Evolutionary conservation across 2,329 filamentous ascomycete species (phyloP), one percentile per base, ranked within the genome.

Genomic region (Colletotrichum higginsianum): DNA sequence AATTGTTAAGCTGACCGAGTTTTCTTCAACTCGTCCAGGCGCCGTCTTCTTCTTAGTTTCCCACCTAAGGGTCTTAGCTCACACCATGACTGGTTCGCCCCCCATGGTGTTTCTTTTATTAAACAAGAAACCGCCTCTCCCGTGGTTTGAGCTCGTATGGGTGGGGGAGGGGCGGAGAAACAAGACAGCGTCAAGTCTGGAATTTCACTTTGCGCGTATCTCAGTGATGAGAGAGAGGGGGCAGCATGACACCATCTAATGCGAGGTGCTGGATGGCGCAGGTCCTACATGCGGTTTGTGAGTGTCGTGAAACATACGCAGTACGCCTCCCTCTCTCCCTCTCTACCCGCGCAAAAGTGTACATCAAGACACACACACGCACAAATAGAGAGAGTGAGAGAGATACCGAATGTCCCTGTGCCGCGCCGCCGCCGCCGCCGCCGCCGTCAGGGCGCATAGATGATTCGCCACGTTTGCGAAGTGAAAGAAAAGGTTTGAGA

Each of bases 1-100:
- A 63, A 63, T 63, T 63, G 61, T 63, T 63, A 63, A 63, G 61
- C 61, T 63, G 61, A 63, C 61, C 61, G 61, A 44, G 21, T 44
- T 53, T 35, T 63, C 49, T 46, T 46, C 49, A 55, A 21, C 16
- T 12, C 38, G 38, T 8, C 61, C 2, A 35, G 30, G 49, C 35
- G 49, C 26, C 21, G 21, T 63, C 11, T 8, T 16, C 9, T 15
- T 2, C 11, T 46, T 53, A 52, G 49, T 13, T 15, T n/a, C 60
- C 18, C 30, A 8, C 30, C 21, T 42, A 50, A 40, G 46, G 5
- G 15, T 42, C n/a, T 8, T 57, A 57, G 53, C 15, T 16, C 53
- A 35, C 53, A 23, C n/a, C 53, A 42, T 42, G 35, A 15, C 35
- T n/a, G n/a, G 35, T 21, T 21, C 53, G 15, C 30, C 11, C 9